Percentiles rank a stretch among this genome's conserved stretches.
These are phyloP conservation scores for Selaginella moellendorffii DNA, from an alignment of 75 land plant species.

Conservation along the genomic window DNA sequence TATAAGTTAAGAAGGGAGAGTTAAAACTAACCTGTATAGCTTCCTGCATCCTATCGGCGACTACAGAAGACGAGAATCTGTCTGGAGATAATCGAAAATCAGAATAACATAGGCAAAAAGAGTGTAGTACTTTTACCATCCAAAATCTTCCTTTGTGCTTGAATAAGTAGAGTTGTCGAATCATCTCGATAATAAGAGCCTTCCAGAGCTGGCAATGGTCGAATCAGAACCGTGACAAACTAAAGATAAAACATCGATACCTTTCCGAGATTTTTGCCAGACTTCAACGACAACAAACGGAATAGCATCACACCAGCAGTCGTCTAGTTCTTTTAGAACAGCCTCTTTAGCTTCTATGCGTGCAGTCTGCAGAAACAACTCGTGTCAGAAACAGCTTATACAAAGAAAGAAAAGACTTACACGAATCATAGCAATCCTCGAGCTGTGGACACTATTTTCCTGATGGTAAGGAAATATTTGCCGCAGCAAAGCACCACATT, in stretches of 20 bases:
- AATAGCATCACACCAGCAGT: conserved; percentile 72
- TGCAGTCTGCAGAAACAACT: conserved; percentile 76
- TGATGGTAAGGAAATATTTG: conserved; percentile 65
- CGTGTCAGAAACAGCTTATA: no score
- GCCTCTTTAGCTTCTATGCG: conserved; percentile 24
- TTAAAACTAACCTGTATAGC: no score
- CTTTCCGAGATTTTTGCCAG: conserved; percentile 84
- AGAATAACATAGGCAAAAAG: not conserved
- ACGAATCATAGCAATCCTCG: not conserved
- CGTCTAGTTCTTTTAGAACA: conserved; percentile 46
- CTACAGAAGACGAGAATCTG: conserved; percentile 46
- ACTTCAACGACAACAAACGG: conserved; percentile 49
- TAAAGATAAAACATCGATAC: no score
- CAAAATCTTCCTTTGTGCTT: not conserved
- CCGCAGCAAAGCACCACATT: conserved; percentile 77
- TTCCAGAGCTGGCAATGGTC: not conserved
- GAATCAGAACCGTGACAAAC: no score
- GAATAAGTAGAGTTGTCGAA: not conserved
- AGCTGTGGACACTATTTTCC: not conserved
- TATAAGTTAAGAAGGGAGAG: no score
- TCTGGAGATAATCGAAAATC: conserved; percentile 4
- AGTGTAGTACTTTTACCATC: not conserved
- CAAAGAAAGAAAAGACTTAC: not conserved
- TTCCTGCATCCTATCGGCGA: conserved; percentile 72
- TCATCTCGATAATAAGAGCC: not conserved